A percentile compares a stretch with the other conserved stretches of the same genome.
phyloP scores from a whole-genome alignment of 139 green algal genomes.

The Tetraselmis striata region DNA sequence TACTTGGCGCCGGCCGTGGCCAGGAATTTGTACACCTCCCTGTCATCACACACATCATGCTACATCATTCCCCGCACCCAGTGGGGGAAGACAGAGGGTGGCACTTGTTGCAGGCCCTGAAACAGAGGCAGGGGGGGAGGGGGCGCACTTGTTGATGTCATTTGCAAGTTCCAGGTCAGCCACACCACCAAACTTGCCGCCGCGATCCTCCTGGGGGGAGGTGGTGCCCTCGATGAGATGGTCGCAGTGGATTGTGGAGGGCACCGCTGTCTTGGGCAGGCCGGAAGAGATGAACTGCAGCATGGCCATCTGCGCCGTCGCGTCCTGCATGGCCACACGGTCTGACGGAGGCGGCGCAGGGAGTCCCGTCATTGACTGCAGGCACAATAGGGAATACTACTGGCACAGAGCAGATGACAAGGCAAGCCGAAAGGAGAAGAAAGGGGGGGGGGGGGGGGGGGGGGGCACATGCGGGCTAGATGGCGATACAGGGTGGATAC shows the following conservation, averaged over 20 bases:
- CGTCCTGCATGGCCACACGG: slow-evolving; percentile 93
- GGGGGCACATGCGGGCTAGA: neutral
- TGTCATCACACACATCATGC: too few species aligned
- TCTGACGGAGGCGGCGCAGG: slow-evolving; percentile 42
- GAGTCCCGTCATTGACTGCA: neutral
- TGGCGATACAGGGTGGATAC: too few species aligned
- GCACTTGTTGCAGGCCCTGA: too few species aligned
- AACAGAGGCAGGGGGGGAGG: too few species aligned
- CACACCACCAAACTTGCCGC: slow-evolving; percentile 61
- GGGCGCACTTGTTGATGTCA: slow-evolving; percentile 56
- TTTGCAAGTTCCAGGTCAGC: slow-evolving; percentile 73
- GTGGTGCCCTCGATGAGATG: slow-evolving; percentile 95
- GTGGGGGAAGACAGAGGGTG: too few species aligned
- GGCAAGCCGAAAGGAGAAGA: neutral
- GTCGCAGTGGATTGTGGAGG: slow-evolving; percentile 93
- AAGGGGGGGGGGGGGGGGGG: neutral
- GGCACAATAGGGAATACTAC: neutral
- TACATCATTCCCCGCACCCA: too few species aligned
- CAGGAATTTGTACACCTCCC: slow-evolving; percentile 93
- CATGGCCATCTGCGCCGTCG: slow-evolving; percentile 93
- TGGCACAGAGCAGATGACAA: neutral
- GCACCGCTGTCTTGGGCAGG: slow-evolving; percentile 79
- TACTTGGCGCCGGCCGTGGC: slow-evolving; percentile 84
- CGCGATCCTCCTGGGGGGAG: slow-evolving; percentile 67
- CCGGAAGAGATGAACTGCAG: slow-evolving; percentile 94